phyloP scores from a whole-genome alignment of 441 rosid species.

The Erysimum pusillum region DNA sequence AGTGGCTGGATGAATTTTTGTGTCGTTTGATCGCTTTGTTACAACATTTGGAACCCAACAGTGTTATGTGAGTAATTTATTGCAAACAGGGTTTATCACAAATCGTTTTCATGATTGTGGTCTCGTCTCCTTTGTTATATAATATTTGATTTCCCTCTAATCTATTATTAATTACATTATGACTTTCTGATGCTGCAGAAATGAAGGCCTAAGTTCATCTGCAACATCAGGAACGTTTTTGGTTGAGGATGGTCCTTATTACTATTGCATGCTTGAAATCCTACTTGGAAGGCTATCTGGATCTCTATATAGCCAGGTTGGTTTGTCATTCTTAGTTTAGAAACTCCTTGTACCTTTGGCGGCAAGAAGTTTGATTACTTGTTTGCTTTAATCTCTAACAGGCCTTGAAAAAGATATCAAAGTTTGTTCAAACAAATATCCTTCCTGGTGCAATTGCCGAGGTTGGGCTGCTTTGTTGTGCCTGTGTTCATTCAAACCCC shows the following conservation, averaged over 20 bases:
- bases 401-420: slow-evolving; percentile 98
- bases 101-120: slow-evolving; percentile 28
- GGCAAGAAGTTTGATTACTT: slow-evolving; percentile 35
- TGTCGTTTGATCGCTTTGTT: slow-evolving; percentile 93
- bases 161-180: slow-evolving; percentile 13
- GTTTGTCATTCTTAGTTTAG: slow-evolving; percentile 50
- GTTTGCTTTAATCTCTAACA: slow-evolving; percentile 50
- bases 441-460: slow-evolving; percentile 99
- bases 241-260: slow-evolving; percentile 98
- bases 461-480: slow-evolving; percentile 99
- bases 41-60: slow-evolving; percentile 93
- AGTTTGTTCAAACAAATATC: slow-evolving; percentile 92
- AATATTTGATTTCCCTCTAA: slow-evolving; percentile 22
- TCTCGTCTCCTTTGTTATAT: slow-evolving; percentile 24
- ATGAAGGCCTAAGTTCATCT: slow-evolving; percentile 92
- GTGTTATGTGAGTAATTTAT: slow-evolving; percentile 80
- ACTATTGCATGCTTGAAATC: slow-evolving; percentile 98
- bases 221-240: slow-evolving; percentile 97
- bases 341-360: slow-evolving; percentile 13
- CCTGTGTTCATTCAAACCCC: slow-evolving; percentile 96
- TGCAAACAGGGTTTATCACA: slow-evolving; percentile 4
- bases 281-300: slow-evolving; percentile 93
- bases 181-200: slow-evolving; percentile 60
- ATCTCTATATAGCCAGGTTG: slow-evolving; percentile 92
- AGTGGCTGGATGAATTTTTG: slow-evolving; percentile 98